phyloP scores from a whole-genome alignment of 2,329 filamentous ascomycete genomes.

The Arthrobotrys musiformis region DNA sequence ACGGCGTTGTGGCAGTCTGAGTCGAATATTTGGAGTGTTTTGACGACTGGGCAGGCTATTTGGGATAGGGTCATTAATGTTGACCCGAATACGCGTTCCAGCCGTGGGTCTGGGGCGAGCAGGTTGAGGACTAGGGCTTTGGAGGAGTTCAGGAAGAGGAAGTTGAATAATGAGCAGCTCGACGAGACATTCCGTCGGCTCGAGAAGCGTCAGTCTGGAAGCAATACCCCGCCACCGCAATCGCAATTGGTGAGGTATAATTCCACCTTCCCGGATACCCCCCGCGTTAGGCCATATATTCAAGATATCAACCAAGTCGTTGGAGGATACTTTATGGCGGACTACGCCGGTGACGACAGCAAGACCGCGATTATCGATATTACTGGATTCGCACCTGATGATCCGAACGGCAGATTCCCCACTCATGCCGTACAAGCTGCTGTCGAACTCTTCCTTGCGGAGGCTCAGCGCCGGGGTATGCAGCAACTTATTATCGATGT shows the following conservation, averaged over 20 bases:
- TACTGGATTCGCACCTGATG: constrained; percentile 42
- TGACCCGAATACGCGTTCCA: not conserved
- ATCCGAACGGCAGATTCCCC: constrained; percentile 31
- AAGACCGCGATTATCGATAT: constrained; percentile 42
- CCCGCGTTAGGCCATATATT: constrained; percentile 35
- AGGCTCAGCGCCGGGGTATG: constrained; percentile 65
- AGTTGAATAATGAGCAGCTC: constrained; percentile 5
- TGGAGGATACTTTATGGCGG: constrained; percentile 51
- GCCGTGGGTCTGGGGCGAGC: not conserved
- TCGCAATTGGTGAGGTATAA: constrained; percentile 20
- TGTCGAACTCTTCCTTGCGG: constrained; percentile 59
- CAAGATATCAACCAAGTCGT: constrained; percentile 49
- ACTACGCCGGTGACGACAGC: constrained; percentile 37
- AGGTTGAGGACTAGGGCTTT: constrained; percentile 19
- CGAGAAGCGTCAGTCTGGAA: constrained; percentile 36
- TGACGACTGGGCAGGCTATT: constrained; percentile 21
- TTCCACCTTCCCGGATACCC: constrained; percentile 42
- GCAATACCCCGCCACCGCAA: constrained; percentile 17
- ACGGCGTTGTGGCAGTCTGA: constrained; percentile 11
- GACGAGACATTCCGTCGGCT: constrained; percentile 6
- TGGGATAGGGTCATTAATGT: constrained; percentile 45
- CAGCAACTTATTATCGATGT: constrained; percentile 73
- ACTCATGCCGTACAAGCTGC: constrained; percentile 48
- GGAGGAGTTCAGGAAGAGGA: constrained; percentile 19
- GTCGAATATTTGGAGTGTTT: constrained; percentile 11